Base-by-base conservation (phyloP, 2,329 filamentous ascomycete genomes). In the Calonectria henricotiae region DNA sequence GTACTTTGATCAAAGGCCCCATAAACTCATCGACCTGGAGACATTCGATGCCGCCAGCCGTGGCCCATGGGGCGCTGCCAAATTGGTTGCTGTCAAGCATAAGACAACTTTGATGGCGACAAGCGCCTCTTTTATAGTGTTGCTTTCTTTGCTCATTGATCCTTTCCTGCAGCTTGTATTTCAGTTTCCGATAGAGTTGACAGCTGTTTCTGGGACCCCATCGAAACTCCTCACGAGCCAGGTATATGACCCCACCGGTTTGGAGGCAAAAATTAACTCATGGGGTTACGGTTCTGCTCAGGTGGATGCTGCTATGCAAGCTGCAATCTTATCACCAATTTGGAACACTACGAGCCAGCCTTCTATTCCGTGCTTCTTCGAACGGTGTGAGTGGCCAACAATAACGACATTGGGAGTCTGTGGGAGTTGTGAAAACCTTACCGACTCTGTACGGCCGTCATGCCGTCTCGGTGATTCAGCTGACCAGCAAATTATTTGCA, bases 341-440 rank as follows among this genome's bases (percentile, higher is more conserved):
- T 63, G 43, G 43, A 46, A 46, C 1, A 13, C 8, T 20, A 8
- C 27, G 1, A 20, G 3, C 5, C 7, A 35, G 11, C 30, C 30
- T 4, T 25, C 30, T 11, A 4, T 63, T 2, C 61, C 61, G 12
- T 63, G 61, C 32, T 49, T 44, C 30, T 63, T 27, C 5, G 61
- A 63, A n/a, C 43, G 61, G 1, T 63, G 61, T 32, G 61, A 63
- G 6, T 63, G 61, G 61, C 61, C 61, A 27, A 63, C 61, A 17
- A 49, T 63, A 23, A 63, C 61, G 7, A 63, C 61, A 11, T 15
- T 63, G 5, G 61, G 43, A 25, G 61, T 47, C 8, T 63, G 61
- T 43, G 44, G 61, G 1, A 63, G 43, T 20, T 63, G 61, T 11
- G 13, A 15, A 7, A 30, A 63, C 61, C 30, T 63, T n/a, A 63